These are phyloP conservation scores for Straminergon stramineum DNA, from an alignment of 225 moss, liverwort and hornwort species.

Conservation along the genomic window DNA sequence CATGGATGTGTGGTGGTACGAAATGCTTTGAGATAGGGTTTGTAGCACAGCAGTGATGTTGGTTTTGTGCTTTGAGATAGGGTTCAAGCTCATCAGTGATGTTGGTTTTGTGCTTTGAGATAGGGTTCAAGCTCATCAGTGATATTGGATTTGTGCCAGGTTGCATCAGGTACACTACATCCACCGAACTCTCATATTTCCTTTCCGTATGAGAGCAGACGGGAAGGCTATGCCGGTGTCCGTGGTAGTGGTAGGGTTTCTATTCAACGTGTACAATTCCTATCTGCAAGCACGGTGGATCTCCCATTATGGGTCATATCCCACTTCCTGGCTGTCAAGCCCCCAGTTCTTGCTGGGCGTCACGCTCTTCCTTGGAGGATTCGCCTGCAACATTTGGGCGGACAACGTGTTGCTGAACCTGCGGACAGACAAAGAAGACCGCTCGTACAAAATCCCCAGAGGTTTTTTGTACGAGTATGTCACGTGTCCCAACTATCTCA, in stretches of 20 bases:
- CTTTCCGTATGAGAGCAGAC: conserved; percentile 66
- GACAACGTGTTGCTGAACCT: conserved; percentile 62
- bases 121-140: neutral
- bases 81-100: neutral
- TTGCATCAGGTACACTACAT: conserved; percentile 78
- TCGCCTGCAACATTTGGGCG: conserved; percentile 73
- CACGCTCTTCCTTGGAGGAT: conserved; percentile 43
- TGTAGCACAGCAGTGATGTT: neutral
- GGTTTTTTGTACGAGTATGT: conserved; percentile 60
- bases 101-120: neutral
- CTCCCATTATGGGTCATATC: conserved; percentile 61
- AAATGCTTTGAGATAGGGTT: too few relatives aligned
- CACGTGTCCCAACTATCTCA: conserved; percentile 72
- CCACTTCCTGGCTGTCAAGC: conserved; percentile 55
- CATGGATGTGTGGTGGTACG: neutral
- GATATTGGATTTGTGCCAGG: conserved; percentile 10
- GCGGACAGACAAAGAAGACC: conserved; percentile 47
- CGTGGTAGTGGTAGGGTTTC: conserved; percentile 26
- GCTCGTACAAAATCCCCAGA: conserved; percentile 67
- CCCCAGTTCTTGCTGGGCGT: conserved; percentile 63
- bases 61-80: neutral
- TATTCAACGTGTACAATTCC: conserved; percentile 59
- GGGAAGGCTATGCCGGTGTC: conserved; percentile 72
- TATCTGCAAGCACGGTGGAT: conserved; percentile 84
- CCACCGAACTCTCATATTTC: conserved; percentile 72